These are phyloP conservation scores for Wickerhamia fluorescens DNA, from an alignment of 805 yeast genomes.

Conservation along the genomic window DNA sequence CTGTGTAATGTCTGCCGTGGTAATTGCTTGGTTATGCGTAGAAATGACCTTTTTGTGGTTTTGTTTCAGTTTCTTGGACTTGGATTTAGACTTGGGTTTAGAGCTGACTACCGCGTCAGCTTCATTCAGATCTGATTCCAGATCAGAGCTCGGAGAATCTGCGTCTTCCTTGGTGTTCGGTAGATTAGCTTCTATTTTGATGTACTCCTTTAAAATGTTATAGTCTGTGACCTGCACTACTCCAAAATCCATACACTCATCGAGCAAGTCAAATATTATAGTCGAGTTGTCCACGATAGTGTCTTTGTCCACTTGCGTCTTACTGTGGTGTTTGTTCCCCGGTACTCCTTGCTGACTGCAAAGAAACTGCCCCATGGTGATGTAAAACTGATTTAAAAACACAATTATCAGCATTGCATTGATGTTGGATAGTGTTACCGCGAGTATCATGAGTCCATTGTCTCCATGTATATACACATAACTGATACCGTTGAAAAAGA, in stretches of 20 bases:
- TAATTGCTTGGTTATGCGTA: slow-evolving; percentile 33
- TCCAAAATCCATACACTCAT: slow-evolving; percentile 87
- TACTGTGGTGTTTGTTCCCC: too few species aligned
- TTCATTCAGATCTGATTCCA: slow-evolving; percentile 2
- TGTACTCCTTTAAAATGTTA: slow-evolving; percentile 70
- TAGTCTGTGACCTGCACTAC: slow-evolving; percentile 79
- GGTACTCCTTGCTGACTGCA: slow-evolving; percentile 3
- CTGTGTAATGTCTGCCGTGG: slow-evolving; percentile 21
- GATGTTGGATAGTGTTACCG: slow-evolving; percentile 39
- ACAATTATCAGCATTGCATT: slow-evolving; percentile 53
- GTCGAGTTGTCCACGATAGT: slow-evolving; percentile 65
- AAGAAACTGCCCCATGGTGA: slow-evolving; percentile 23
- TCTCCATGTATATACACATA: slow-evolving; percentile 46
- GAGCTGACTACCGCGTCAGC: slow-evolving; percentile 5
- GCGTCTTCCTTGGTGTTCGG: slow-evolving; percentile 11
- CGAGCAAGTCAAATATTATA: slow-evolving; percentile 73
- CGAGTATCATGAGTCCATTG: slow-evolving; percentile 36
- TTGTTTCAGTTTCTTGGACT: slow-evolving; percentile 3
- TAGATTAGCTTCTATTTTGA: slow-evolving; percentile 44
- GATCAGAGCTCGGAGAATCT: slow-evolving; percentile 8
- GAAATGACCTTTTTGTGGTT: slow-evolving; percentile 20
- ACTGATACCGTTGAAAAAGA: slow-evolving; percentile 42
- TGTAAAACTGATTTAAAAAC: slow-evolving; percentile 41
- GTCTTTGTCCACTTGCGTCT: slow-evolving; percentile 36
- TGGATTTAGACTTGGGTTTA: slow-evolving; percentile 7